These are phyloP conservation scores for Blastobotrys capitulatus DNA, from an alignment of 1,139 yeast species.

Conservation along the genomic window DNA sequence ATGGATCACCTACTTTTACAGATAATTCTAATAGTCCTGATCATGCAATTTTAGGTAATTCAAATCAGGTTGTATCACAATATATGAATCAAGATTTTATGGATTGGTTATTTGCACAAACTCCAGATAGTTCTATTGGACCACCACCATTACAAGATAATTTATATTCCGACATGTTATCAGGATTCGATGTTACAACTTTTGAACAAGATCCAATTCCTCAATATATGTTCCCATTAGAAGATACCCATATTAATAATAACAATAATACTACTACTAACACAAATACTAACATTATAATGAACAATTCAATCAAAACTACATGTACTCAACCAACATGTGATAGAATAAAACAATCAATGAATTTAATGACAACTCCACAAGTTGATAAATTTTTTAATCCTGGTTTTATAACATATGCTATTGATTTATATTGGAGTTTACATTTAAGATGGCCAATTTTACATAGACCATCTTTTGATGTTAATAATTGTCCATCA, in stretches of 20 bases:
- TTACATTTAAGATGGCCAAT: slow-evolving; percentile 55
- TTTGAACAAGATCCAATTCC: slow-evolving; percentile 1
- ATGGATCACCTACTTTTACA: slow-evolving; percentile 16
- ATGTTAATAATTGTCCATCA: slow-evolving; percentile 45
- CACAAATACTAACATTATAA: not conserved
- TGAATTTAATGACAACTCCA: slow-evolving; percentile 13
- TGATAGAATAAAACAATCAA: slow-evolving; percentile 14
- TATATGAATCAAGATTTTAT: slow-evolving; percentile 24
- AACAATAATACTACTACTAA: not conserved
- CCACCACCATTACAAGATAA: not conserved
- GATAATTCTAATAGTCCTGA: slow-evolving; percentile 20
- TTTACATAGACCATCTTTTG: slow-evolving; percentile 55
- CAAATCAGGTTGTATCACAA: slow-evolving; percentile 24
- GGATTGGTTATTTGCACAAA: slow-evolving; percentile 21
- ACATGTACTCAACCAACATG: slow-evolving; percentile 15
- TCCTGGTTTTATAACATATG: slow-evolving; percentile 22
- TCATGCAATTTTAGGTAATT: slow-evolving; percentile 24
- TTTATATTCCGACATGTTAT: slow-evolving; percentile 2
- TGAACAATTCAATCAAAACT: not conserved
- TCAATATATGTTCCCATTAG: not conserved
- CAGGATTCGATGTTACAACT: not conserved
- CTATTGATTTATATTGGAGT: slow-evolving; percentile 25
- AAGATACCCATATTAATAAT: not conserved
- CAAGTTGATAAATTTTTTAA: slow-evolving; percentile 21
- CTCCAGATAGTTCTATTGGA: not conserved